A percentile compares a stretch with the other conserved stretches of the same genome.
Evolutionary conservation across 257 asterid genomes (phyloP).

Genomic region (Osmanthus fragrans): DNA sequence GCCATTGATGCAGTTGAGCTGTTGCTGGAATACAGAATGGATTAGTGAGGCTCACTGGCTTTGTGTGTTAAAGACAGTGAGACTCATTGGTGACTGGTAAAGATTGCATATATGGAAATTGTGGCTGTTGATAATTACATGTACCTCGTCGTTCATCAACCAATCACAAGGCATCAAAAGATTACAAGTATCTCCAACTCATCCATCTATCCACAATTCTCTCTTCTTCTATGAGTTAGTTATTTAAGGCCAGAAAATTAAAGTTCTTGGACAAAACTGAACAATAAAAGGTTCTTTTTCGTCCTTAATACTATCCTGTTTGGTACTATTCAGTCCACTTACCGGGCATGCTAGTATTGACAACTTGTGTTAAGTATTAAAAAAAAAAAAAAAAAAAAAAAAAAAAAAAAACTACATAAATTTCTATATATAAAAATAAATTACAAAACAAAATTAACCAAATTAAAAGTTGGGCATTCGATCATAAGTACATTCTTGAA

Average conservation of each 20-base stretch:
- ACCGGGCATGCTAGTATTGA: background rate
- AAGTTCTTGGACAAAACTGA: too few relatives aligned
- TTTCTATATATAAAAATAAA: too few relatives aligned
- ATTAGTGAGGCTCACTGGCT: background rate
- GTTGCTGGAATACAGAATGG: constrained; percentile 11
- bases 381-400: too few relatives aligned
- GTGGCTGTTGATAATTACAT: constrained; percentile 45
- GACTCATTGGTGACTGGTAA: constrained; percentile 42
- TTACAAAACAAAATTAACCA: background rate
- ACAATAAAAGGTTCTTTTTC: too few relatives aligned
- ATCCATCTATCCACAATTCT: constrained; percentile 56
- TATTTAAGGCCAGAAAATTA: too few relatives aligned
- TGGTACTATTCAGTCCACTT: background rate
- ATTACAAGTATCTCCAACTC: constrained; percentile 48
- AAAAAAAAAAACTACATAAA: background rate
- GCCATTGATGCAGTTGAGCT: constrained; percentile 50
- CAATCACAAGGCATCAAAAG: constrained; percentile 51
- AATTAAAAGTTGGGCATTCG: background rate
- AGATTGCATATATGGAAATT: constrained; percentile 37
- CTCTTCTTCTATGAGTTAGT: background rate
- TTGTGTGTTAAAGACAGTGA: constrained; percentile 23
- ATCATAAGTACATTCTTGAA: background rate
- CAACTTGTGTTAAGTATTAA: background rate
- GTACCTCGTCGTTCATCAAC: constrained; percentile 20
- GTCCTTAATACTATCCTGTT: too few relatives aligned